These are phyloP conservation scores for Penicillium malachiteum DNA, from an alignment of 495 filamentous ascomycete species.

Conservation along the genomic window DNA sequence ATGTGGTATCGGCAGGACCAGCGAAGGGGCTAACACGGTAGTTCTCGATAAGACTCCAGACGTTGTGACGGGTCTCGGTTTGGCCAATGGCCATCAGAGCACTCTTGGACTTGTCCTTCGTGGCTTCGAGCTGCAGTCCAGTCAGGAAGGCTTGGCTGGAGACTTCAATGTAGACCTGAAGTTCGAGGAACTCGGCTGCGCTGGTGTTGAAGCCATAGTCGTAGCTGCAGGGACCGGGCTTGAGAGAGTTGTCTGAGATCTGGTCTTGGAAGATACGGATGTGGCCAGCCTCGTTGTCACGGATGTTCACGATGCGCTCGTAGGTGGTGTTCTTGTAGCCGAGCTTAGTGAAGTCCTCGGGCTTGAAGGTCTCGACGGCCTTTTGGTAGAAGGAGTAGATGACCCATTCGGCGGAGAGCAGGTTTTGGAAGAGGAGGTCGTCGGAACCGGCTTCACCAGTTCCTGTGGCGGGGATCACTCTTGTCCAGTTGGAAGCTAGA, in stretches of 20 bases:
- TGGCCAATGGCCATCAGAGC: constrained; percentile 50
- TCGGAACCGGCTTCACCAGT: constrained; percentile 31
- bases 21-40: constrained; percentile 50
- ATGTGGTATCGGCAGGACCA: constrained; percentile 49
- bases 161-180: constrained; percentile 50
- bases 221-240: constrained; percentile 53
- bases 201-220: constrained; percentile 35
- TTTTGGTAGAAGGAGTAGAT: constrained; percentile 56
- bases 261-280: constrained; percentile 54
- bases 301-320: constrained; percentile 51
- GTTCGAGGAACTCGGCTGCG: constrained; percentile 39
- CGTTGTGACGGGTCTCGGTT: constrained; percentile 49
- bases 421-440: constrained; percentile 53
- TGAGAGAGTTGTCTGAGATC: constrained; percentile 51
- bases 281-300: constrained; percentile 58
- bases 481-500: constrained; percentile 7
- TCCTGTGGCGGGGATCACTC: constrained; percentile 7
- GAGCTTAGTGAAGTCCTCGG: constrained; percentile 35
- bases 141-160: constrained; percentile 56
- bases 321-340: constrained; percentile 48
- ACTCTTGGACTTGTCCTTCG: constrained; percentile 32
- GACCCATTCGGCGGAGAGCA: constrained; percentile 53
- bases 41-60: constrained; percentile 52
- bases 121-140: constrained; percentile 47
- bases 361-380: constrained; percentile 47